Conservation (phyloP, 2,329 filamentous ascomycete genomes). For the Colletotrichum sp. region DNA sequence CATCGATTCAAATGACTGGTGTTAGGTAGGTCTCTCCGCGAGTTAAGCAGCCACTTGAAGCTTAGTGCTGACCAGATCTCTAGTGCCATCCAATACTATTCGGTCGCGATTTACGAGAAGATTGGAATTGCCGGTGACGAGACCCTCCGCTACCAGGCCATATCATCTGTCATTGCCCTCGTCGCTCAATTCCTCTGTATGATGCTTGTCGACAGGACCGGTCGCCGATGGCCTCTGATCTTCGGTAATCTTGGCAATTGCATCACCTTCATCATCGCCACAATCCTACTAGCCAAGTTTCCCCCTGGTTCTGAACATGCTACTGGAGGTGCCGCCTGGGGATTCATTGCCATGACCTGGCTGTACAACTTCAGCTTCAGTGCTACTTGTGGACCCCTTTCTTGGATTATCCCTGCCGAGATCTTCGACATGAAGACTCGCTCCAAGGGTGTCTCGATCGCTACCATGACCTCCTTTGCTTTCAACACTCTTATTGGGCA, state of each 20-base stretch:
- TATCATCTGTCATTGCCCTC: slow-evolving; percentile 73
- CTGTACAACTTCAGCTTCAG: slow-evolving; percentile 81
- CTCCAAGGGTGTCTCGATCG: slow-evolving; percentile 75
- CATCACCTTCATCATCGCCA: slow-evolving; percentile 74
- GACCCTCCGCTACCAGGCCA: slow-evolving; percentile 77
- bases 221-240: slow-evolving; percentile 76
- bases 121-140: slow-evolving; percentile 71
- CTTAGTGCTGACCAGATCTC: slow-evolving; percentile 29
- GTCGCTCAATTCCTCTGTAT: slow-evolving; percentile 73
- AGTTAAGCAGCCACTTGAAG: neutral
- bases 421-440: slow-evolving; percentile 81
- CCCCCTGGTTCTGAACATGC: slow-evolving; percentile 58
- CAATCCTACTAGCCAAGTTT: slow-evolving; percentile 56
- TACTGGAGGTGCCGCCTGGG: slow-evolving; percentile 60
- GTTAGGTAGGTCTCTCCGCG: neutral
- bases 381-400: slow-evolving; percentile 70
- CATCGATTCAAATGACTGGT: slow-evolving; percentile 19
- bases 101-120: slow-evolving; percentile 68
- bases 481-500: slow-evolving; percentile 81
- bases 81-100: slow-evolving; percentile 78
- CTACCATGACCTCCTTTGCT: slow-evolving; percentile 74
- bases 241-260: slow-evolving; percentile 74
- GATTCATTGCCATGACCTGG: slow-evolving; percentile 78
- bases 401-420: slow-evolving; percentile 68
- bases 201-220: slow-evolving; percentile 70